Conservation (phyloP, 106 monocot genomes). For the Triglochin maritima region DNA sequence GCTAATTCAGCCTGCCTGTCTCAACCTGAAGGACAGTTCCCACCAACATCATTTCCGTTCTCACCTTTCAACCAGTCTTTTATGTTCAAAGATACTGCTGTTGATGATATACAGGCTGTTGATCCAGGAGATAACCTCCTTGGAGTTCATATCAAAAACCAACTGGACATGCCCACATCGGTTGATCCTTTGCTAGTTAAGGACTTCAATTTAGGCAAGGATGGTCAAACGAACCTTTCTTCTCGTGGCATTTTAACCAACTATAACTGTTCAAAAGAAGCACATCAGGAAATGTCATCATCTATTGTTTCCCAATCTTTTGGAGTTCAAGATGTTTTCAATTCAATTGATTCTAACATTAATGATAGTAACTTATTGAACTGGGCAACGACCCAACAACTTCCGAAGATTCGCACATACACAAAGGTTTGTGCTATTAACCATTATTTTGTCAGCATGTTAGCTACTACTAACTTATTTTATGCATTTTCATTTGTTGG, state of each 20-base stretch:
- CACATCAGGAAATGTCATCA: slow-evolving; percentile 68
- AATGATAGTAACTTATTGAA: slow-evolving; percentile 65
- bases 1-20: slow-evolving; percentile 69
- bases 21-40: slow-evolving; percentile 52
- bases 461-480: no score
- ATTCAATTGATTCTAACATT: slow-evolving; percentile 66
- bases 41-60: slow-evolving; percentile 32
- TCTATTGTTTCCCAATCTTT: slow-evolving; percentile 86
- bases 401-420: slow-evolving; percentile 71
- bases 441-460: background rate
- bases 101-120: slow-evolving; percentile 28
- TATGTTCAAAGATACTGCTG: slow-evolving; percentile 47
- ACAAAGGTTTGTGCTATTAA: slow-evolving; percentile 53
- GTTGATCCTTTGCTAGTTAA: slow-evolving; percentile 45
- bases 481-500: no score
- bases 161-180: slow-evolving; percentile 38
- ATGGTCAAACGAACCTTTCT: slow-evolving; percentile 37
- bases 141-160: slow-evolving; percentile 61
- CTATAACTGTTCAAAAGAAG: slow-evolving; percentile 49
- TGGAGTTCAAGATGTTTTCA: slow-evolving; percentile 83
- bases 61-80: slow-evolving; percentile 38
- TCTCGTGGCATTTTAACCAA: slow-evolving; percentile 27
- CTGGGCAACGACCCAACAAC: slow-evolving; percentile 41
- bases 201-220: slow-evolving; percentile 39
- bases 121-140: slow-evolving; percentile 65